Base-by-base conservation (phyloP, 2,329 filamentous ascomycete genomes). In the Fusarium graminum region DNA sequence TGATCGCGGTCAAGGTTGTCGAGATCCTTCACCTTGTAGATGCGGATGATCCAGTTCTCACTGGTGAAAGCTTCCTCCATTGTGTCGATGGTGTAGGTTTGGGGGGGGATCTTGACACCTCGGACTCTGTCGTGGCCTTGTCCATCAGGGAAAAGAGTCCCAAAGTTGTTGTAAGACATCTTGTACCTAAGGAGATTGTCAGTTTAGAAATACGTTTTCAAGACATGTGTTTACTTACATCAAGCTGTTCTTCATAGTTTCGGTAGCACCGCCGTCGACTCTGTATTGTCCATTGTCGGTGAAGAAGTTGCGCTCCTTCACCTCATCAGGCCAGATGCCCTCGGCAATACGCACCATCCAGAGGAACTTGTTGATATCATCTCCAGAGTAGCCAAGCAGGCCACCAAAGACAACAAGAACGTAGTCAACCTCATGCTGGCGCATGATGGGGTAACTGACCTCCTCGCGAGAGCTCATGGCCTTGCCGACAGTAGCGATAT, bases 321-420 rank as follows among this genome's bases (percentile, higher is more conserved):
- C 90, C 85, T 99, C 94, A 69, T 98, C 93, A n/a, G 95, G 95
- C 95, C 95, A 99, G 80, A 99, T 98, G 68, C 95, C 95, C 81
- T 99, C 95, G 38, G 95, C 95, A 75, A 99, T 99, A 77, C 95
- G 89, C 59, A 99, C 94, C 96, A 99, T 99, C 95, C 95, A 99
- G 72, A 99, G 84, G 85, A 99, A 99, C 83, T 99, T 99, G 85
- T 99, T 99, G 83, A 99, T 97, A 76, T 99, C 95, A 73, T 99
- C 95, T 67, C 95, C 95, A 50, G 94, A 97, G 83, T 99, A 99
- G 55, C 96, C 96, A 38, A 99, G 85, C 59, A 99, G 88, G 77
- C 93, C 95, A 74, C 95, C 95, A 74, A 98, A 99, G 56, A 99
- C 95, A 19, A 99, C 89, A 53, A 99, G 85, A n/a, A 99, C 93